A percentile compares a stretch with the other conserved stretches of the same genome.
Conservation (phyloP, 495 filamentous ascomycete species). For the Lindgomyces ingoldianus region DNA sequence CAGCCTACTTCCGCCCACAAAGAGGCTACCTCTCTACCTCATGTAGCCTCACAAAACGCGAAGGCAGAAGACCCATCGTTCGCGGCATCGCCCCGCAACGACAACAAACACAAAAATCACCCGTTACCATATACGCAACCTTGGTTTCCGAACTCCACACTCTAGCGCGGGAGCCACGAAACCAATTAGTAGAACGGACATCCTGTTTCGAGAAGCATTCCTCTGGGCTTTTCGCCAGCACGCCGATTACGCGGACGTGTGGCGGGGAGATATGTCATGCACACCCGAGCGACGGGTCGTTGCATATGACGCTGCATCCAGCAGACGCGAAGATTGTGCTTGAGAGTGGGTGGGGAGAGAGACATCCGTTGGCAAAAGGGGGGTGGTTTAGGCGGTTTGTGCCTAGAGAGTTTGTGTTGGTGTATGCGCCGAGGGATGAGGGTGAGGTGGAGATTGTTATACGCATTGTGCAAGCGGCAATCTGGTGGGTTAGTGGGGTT, state of each 20-base stretch:
- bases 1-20: constrained; percentile 45
- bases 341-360: constrained; percentile 82
- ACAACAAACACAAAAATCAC: constrained; percentile 67
- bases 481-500: constrained; percentile 61
- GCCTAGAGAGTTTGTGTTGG: constrained; percentile 70
- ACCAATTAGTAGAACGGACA: constrained; percentile 59
- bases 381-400: constrained; percentile 57
- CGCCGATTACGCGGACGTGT: constrained; percentile 61
- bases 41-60: constrained; percentile 60
- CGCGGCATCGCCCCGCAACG: constrained; percentile 79
- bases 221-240: constrained; percentile 65
- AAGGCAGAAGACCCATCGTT: constrained; percentile 63
- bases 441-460: constrained; percentile 68
- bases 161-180: constrained; percentile 52
- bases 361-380: constrained; percentile 76
- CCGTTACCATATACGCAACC: constrained; percentile 52
- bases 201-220: constrained; percentile 82
- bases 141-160: constrained; percentile 54
- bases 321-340: constrained; percentile 76
- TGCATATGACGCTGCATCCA: constrained; percentile 77
- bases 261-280: constrained; percentile 80
- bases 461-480: constrained; percentile 67
- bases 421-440: constrained; percentile 77
- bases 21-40: constrained; percentile 49
- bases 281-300: constrained; percentile 70